Conservation (phyloP, 495 filamentous ascomycete genomes). For the Talaromyces proteolyticus region DNA sequence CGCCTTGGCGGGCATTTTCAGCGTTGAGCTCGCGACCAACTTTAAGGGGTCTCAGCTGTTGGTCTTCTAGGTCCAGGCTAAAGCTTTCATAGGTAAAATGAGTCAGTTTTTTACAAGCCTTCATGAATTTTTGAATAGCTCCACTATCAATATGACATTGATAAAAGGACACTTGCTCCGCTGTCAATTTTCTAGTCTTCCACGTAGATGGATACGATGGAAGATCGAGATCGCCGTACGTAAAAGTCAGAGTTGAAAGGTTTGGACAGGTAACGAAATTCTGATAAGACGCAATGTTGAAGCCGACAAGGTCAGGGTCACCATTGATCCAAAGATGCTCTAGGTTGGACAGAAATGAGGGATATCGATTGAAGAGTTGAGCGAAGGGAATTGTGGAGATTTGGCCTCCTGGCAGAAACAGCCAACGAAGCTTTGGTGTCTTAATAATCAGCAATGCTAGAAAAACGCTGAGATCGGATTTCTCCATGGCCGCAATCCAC, state of each 20-base stretch:
- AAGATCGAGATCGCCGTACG: constrained; percentile 12
- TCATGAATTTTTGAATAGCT: constrained; percentile 9
- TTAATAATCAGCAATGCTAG: constrained; percentile 13
- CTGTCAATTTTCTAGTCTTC: constrained; percentile 6
- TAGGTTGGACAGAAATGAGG: constrained; percentile 15
- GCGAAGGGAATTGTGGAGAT: constrained; percentile 7
- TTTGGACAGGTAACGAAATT: constrained; percentile 11
- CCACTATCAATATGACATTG: constrained; percentile 11
- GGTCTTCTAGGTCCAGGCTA: background rate
- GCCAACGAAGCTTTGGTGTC: constrained; percentile 17
- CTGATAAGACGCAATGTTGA: constrained; percentile 6
- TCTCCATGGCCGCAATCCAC: constrained; percentile 6
- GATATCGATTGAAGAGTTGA: constrained; percentile 11
- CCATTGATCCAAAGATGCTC: constrained; percentile 8
- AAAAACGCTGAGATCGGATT: constrained; percentile 9
- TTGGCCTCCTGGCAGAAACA: constrained; percentile 10
- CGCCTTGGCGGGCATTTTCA: constrained; percentile 10
- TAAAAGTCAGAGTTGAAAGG: constrained; percentile 2
- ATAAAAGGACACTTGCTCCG: constrained; percentile 7
- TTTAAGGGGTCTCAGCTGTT: background rate
- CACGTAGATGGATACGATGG: constrained; percentile 11
- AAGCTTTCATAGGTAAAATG: constrained; percentile 13
- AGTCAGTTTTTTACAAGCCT: constrained; percentile 17
- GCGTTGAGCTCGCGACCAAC: constrained; percentile 10
- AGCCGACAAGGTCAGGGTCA: constrained; percentile 1